Percentiles rank a stretch among this genome's conserved stretches.
phyloP scores from a whole-genome alignment of 306 rosid species.

The Parietaria judaica region DNA sequence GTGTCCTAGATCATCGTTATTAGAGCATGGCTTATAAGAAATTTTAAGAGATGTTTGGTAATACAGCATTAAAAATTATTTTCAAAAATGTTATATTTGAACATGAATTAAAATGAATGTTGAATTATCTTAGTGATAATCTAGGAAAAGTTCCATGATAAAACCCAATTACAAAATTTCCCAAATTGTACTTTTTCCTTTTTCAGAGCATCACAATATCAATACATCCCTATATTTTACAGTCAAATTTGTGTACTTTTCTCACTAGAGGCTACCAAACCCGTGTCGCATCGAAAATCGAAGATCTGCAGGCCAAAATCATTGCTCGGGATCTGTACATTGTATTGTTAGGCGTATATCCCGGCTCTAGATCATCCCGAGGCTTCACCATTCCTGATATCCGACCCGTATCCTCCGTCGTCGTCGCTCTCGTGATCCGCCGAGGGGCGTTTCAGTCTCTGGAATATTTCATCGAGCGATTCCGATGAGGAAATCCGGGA shows the following conservation, averaged over 20 bases:
- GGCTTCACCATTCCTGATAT: constrained; percentile 29
- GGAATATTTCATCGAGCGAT: constrained; percentile 92
- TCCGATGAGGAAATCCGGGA: constrained; percentile 58
- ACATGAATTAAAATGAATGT: no score
- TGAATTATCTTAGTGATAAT: neutral
- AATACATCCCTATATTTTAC: constrained; percentile 10
- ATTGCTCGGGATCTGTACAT: constrained; percentile 41
- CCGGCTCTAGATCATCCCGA: constrained; percentile 39
- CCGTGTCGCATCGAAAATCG: constrained; percentile 18
- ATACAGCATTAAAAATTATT: no score
- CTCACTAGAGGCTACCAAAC: constrained; percentile 18
- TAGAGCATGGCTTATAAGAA: no score
- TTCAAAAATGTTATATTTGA: no score
- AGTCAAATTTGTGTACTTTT: constrained; percentile 5
- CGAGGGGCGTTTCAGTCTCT: constrained; percentile 72
- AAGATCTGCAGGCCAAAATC: constrained; percentile 19
- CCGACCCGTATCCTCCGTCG: constrained; percentile 29
- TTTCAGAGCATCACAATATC: neutral
- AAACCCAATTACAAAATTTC: constrained; percentile 19
- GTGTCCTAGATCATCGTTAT: no score
- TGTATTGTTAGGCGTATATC: constrained; percentile 12
- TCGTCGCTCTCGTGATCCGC: constrained; percentile 34
- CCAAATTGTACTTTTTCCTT: neutral
- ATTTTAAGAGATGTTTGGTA: no score
- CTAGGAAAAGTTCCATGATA: constrained; percentile 2